Evolutionary conservation across 768 basidiomycete genomes (phyloP), one percentile per base, ranked within the genome.

Genomic region (Mycena capillaripes): DNA sequence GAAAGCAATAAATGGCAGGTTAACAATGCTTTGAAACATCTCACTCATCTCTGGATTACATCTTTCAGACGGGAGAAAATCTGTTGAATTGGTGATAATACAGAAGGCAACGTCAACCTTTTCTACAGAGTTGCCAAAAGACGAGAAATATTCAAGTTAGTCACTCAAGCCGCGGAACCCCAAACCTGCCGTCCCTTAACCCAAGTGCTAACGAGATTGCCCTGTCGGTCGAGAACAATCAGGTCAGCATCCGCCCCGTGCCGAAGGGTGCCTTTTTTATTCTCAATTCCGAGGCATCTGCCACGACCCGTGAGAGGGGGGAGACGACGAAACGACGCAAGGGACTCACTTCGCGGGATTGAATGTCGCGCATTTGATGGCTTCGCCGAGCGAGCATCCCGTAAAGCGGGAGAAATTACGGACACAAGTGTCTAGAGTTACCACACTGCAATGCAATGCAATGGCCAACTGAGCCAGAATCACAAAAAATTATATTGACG

Each of bases 221-320:
- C 94, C 57, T 87, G 84, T 66, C 87, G 84, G 77, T 94, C 91
- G 55, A 96, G 87, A 30, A 97, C 90, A 44, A 92, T 89, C 42
- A 97, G 82, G 82, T 97, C 96, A 11, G 95, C 96, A 79, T 97
- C 93, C 34, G 91, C 94, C n/a, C 94, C 95, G 1, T 93, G 83
- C 57, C 92, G 88, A 27, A 97, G 84, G 23, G 93, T 93, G 27
- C 96, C 96, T 82, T 97, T 97, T 75, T 83, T 89, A 68, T 91
- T 83, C 80, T 93, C 92, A 65, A 95, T 93, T 21, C 93, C 91
- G 23, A 97, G 87, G 79, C 93, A 93, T 74, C 92, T 93, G 46
- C 38, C 36, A 46, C n/a, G 46, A n/a, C n/a, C 40, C 63, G 27
- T 58, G 53, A 55, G 57, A 70, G 34, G 52, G 14, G 36, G 55